Percentiles rank a stretch among this genome's conserved stretches.
These are phyloP conservation scores for Oxytropis ochrocephala DNA, from an alignment of 306 rosid species.

Conservation along the genomic window DNA sequence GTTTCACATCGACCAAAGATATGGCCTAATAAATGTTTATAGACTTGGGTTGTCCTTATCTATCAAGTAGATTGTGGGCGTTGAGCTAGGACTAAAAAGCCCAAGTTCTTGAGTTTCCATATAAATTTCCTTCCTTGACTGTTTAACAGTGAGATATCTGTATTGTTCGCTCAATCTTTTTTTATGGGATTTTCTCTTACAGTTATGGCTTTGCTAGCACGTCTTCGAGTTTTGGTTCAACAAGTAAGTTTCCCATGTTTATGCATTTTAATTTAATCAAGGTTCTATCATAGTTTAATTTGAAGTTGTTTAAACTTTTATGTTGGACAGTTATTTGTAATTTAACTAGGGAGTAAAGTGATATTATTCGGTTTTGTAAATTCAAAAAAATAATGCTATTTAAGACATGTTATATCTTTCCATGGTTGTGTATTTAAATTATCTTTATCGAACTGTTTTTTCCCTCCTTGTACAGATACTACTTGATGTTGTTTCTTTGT, in stretches of 20 bases:
- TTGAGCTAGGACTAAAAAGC: no score
- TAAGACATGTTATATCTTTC: not conserved
- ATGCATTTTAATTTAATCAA: not conserved
- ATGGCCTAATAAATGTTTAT: no score
- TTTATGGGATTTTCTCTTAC: conserved; percentile 69
- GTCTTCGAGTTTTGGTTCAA: conserved; percentile 74
- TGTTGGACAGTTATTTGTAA: not conserved
- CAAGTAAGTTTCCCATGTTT: conserved; percentile 51
- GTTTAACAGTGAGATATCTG: conserved; percentile 58
- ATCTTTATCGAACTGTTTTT: not conserved
- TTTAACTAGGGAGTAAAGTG: not conserved
- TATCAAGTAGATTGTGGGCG: no score
- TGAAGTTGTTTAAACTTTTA: not conserved
- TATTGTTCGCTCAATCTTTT: conserved; percentile 67
- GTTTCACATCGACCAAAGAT: no score
- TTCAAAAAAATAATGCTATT: not conserved
- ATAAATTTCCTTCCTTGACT: conserved; percentile 46
- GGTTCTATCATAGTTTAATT: not conserved
- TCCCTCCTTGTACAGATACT: conserved; percentile 47
- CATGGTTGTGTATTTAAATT: not conserved
- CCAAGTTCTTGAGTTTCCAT: not conserved
- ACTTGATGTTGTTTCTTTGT: conserved; percentile 62
- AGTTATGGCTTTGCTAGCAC: conserved; percentile 69
- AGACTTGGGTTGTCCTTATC: no score
- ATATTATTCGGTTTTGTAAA: not conserved